Base-by-base conservation (phyloP, 2,329 filamentous ascomycete genomes). In the Lasiodiplodia sp. region DNA sequence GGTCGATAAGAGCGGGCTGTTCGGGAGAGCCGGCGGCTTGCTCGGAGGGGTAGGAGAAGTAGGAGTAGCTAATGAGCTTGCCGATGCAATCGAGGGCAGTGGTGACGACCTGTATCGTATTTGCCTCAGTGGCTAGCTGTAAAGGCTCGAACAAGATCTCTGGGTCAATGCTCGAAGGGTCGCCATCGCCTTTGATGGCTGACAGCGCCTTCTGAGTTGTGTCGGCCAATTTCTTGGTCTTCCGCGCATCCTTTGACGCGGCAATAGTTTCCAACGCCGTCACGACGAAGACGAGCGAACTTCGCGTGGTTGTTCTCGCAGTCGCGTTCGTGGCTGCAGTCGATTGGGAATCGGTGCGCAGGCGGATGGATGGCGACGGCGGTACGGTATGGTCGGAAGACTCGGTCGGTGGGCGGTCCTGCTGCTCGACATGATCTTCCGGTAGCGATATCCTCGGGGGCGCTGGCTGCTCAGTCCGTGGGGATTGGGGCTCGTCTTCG, bases 1-100 rank as follows among this genome's bases (percentile, higher is more conserved):
- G 89, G 82, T 99, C 96, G 77, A 99, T 99, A 72, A 99, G 85
- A 18, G 95, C 94, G 4, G 91, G 85, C 51, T 84, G 73, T 49
- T 79, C 76, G 68, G 71, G 70, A 69, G 71, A 72, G 55, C 78
- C 75, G 72, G 77, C 73, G 28, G 77, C 79, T 67, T 73, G 80
- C n/a, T 83, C 81, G 47, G 80, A 76, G 44, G 90, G 87, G 62
- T 93, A 88, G 60, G 95, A 95, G 80, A 99, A 98, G 85, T 98
- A 98, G 21, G 96, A 97, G 80, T 97, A 99, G 75, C 95, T 97
- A 78, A 98, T 98, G 71, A 99, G 90, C 84, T 99, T 99, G 75
- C 96, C 96, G 75, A 99, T 97, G 82, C 95, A 98, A 82, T 99
- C 96, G 76, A 99, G 88, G 7, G 96, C 94, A 47, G 92, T 92